Conservation (phyloP, 129 eudicot genomes). For the Tanacetum coccineum region DNA sequence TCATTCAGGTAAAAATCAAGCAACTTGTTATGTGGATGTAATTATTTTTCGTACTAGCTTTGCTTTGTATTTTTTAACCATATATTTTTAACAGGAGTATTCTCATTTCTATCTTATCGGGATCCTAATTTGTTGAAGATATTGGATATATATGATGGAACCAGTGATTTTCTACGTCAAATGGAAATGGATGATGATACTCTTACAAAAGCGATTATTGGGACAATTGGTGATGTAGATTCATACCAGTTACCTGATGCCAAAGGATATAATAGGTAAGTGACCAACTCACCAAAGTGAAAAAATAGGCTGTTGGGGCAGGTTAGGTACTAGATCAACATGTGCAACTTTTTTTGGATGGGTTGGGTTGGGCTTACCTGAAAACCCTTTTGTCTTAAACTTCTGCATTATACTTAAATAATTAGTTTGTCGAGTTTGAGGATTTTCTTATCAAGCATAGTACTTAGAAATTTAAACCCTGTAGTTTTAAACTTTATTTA, state of each 20-base stretch:
- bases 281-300: neutral
- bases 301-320: neutral
- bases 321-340: neutral
- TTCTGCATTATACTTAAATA: neutral
- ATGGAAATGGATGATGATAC: conserved; percentile 89
- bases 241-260: conserved; percentile 95
- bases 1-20: conserved; percentile 63
- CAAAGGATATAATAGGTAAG: conserved; percentile 96
- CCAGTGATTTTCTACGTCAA: conserved; percentile 64
- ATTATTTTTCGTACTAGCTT: neutral
- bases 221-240: conserved; percentile 98
- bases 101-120: conserved; percentile 88
- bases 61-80: conserved; percentile 20
- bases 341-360: neutral
- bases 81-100: conserved; percentile 58
- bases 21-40: conserved; percentile 1
- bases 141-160: conserved; percentile 85
- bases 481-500: too few relatives aligned
- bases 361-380: neutral
- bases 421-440: neutral
- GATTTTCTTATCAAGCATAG: neutral
- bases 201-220: conserved; percentile 95
- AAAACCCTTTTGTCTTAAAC: neutral
- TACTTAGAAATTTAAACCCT: too few relatives aligned
- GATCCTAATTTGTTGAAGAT: conserved; percentile 97